Base-by-base conservation (phyloP, 345 rosid genomes). In the Turritis glabra region DNA sequence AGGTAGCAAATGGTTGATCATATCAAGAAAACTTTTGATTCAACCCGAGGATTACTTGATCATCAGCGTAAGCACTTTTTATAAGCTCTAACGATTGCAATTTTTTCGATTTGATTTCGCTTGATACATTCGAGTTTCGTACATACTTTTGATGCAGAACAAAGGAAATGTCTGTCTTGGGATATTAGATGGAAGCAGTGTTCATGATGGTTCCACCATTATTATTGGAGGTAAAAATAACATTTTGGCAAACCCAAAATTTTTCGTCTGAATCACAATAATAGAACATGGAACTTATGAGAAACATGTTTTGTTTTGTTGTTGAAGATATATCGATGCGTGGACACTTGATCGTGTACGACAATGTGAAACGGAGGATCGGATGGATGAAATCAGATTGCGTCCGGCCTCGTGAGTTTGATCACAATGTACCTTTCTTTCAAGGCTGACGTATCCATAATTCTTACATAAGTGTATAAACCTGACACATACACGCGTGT, bases 101-200 rank as follows among this genome's bases (percentile, higher is more conserved):
- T 14, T 46, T 21, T 19, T 55, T 65, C 5, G 14, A 68, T 5
- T 43, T 47, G 52, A 25, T 33, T 37, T 76, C 35, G 23, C 23
- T 30, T 41, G 5, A 50, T 48, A 8, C 25, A 65, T 56, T 37
- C 8, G 46, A 35, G 54, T 65, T 71, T 25, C 5, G 0, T 25
- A 18, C 71, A 26, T 50, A 25, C 41, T 26, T 71, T 27, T 71
- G 61, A 15, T 84, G 83, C 89, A 94, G 98, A 64, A 80, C 38
- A 83, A 88, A 78, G 95, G 98, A 72, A 89, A 85, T 70, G 82
- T 88, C 7, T 94, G 98, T 84, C 82, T 94, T 72, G 96, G 98
- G 40, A 87, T 94, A 76, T 89, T 94, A 64, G 96, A 94, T 75
- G 96, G 96, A 81, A 91, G 92, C 81, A 63, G 77, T 69, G 88